phyloP scores from a whole-genome alignment of 148 eudicot genomes.

The Rhododendron griersonianum region DNA sequence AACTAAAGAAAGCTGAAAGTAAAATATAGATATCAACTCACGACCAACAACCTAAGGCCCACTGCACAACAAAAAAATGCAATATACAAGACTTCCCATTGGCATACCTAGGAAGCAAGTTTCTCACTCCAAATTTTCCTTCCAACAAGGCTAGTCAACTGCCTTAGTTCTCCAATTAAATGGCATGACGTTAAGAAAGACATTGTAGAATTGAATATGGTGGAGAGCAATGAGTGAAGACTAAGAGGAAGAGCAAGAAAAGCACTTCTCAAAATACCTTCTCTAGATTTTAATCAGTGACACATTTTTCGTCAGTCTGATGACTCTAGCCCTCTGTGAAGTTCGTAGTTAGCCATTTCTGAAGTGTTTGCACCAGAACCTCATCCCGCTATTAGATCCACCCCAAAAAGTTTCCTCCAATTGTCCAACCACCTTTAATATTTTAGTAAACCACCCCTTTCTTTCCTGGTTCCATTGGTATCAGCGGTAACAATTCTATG shows the following conservation, averaged over 20 bases:
- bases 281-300: not conserved
- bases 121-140: not conserved
- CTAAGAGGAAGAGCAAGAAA: not conserved
- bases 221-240: not conserved
- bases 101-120: not conserved
- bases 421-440: not conserved
- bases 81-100: not conserved
- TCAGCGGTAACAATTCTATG: not conserved
- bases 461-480: not conserved
- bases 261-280: not conserved
- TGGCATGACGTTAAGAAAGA: not conserved
- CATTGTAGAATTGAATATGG: not conserved
- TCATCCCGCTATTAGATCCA: not conserved
- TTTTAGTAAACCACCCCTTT: not conserved
- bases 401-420: not conserved
- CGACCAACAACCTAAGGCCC: constrained; percentile 1
- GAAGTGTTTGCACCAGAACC: not conserved
- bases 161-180: not conserved
- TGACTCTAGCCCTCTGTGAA: not conserved
- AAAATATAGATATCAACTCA: not conserved
- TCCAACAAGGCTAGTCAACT: not conserved
- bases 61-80: not conserved
- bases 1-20: not conserved
- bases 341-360: not conserved
- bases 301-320: not conserved